A percentile compares a stretch with the other conserved stretches of the same genome.
Conservation (phyloP, 345 rosid genomes). For the Bruguiera parviflora region DNA sequence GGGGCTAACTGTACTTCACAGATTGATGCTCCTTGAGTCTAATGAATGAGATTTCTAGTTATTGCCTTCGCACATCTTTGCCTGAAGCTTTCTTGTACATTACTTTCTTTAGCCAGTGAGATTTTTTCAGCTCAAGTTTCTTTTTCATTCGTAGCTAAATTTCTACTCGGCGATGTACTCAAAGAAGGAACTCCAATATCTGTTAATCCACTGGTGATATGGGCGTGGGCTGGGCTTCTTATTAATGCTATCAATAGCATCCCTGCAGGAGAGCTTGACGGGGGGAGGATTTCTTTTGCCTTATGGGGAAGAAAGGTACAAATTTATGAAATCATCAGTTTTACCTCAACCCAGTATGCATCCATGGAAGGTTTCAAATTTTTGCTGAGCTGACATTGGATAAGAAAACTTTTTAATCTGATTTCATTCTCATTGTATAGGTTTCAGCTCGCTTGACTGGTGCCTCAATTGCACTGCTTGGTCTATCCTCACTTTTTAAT, state of each 20-base stretch:
- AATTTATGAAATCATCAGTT: background rate
- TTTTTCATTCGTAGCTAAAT: slow-evolving; percentile 55
- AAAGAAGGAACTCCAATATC: slow-evolving; percentile 89
- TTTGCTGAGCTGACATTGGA: too few species aligned
- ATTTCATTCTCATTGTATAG: slow-evolving; percentile 36
- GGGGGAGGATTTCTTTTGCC: slow-evolving; percentile 76
- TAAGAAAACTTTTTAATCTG: background rate
- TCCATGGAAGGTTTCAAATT: too few species aligned
- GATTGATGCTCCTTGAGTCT: background rate
- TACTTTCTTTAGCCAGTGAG: background rate
- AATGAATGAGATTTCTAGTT: background rate
- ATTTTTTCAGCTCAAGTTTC: slow-evolving; percentile 6
- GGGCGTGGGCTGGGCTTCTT: slow-evolving; percentile 98
- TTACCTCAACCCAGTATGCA: background rate
- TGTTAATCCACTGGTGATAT: slow-evolving; percentile 73
- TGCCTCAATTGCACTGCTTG: slow-evolving; percentile 63
- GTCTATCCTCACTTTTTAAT: slow-evolving; percentile 64
- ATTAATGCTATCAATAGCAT: slow-evolving; percentile 93
- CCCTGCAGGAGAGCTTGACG: slow-evolving; percentile 94
- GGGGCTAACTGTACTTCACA: background rate
- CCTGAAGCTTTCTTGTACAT: background rate
- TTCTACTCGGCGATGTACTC: slow-evolving; percentile 72
- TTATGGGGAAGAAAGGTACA: slow-evolving; percentile 97
- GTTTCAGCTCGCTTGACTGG: slow-evolving; percentile 66
- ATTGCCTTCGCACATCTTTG: background rate